A percentile compares a stretch with the other conserved stretches of the same genome.
Evolutionary conservation across 805 yeast species (phyloP).

Genomic region (Vanderwaltozyma polyspora): DNA sequence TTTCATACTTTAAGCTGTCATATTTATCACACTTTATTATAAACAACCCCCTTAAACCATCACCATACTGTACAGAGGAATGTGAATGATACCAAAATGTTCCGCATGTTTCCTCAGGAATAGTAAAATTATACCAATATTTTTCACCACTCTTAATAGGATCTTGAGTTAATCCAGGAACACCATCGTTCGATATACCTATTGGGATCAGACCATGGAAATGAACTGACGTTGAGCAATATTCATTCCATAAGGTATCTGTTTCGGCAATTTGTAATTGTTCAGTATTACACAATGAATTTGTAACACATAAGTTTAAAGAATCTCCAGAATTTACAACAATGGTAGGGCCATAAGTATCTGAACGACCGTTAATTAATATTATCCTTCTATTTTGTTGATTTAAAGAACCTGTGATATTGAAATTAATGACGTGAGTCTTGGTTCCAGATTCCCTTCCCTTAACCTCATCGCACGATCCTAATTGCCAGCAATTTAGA

Average conservation of each 20-base stretch:
- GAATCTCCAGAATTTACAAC: conserved; percentile 15
- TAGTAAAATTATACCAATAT: conserved; percentile 36
- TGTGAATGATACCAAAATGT: conserved; percentile 52
- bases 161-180: conserved; percentile 45
- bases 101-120: conserved; percentile 35
- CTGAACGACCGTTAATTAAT: conserved; percentile 12
- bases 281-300: conserved; percentile 11
- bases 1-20: conserved; percentile 27
- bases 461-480: too few relatives aligned
- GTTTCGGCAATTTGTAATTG: conserved; percentile 20
- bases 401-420: conserved; percentile 7
- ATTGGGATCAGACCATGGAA: conserved; percentile 43
- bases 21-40: conserved; percentile 41
- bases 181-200: conserved; percentile 35
- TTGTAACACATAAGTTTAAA: conserved; percentile 12
- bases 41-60: conserved; percentile 40
- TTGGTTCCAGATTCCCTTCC: neutral
- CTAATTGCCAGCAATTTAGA: too few relatives aligned
- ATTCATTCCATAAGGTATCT: conserved; percentile 9
- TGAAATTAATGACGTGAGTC: conserved; percentile 7
- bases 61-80: conserved; percentile 38
- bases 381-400: conserved; percentile 12
- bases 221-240: conserved; percentile 33
- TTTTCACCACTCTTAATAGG: conserved; percentile 58
- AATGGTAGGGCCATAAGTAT: conserved; percentile 18